phyloP scores from a whole-genome alignment of 768 basidiomycete species.

The Mycena chlorophos region DNA sequence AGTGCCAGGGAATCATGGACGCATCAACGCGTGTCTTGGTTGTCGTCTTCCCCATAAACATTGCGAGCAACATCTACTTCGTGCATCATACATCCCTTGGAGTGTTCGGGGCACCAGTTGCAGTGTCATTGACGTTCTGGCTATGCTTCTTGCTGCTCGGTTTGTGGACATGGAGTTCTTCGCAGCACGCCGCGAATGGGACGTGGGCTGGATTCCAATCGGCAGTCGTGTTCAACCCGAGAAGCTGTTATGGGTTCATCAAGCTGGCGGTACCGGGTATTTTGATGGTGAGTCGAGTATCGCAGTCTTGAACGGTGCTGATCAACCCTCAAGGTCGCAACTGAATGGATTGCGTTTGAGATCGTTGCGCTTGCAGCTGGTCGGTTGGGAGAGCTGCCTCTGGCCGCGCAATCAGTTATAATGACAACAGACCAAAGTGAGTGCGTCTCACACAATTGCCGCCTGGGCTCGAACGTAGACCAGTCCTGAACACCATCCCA shows the following conservation, averaged over 20 bases:
- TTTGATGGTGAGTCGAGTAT: constrained; percentile 44
- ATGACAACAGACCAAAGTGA: constrained; percentile 80
- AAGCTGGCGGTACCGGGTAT: constrained; percentile 75
- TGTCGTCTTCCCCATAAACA: constrained; percentile 65
- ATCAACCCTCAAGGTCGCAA: constrained; percentile 48
- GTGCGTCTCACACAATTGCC: constrained; percentile 6
- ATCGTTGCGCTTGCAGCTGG: constrained; percentile 80
- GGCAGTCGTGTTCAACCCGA: constrained; percentile 42
- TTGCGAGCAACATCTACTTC: constrained; percentile 57
- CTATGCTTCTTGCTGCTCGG: constrained; percentile 59
- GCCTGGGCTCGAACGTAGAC: neutral
- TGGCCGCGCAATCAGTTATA: constrained; percentile 76
- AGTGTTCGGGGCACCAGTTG: constrained; percentile 64
- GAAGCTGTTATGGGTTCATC: constrained; percentile 58
- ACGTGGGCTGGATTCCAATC: constrained; percentile 66
- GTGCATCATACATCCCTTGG: constrained; percentile 65
- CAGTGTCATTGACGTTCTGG: constrained; percentile 71
- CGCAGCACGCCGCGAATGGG: constrained; percentile 52
- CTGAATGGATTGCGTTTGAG: constrained; percentile 84
- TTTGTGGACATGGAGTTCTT: constrained; percentile 49
- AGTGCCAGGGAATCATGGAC: constrained; percentile 80
- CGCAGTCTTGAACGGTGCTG: neutral
- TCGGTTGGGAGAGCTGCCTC: constrained; percentile 60
- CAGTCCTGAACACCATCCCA: constrained; percentile 72
- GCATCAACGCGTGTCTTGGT: constrained; percentile 66